Percentiles rank a stretch among this genome's conserved stretches.
phyloP scores from a whole-genome alignment of 2,329 filamentous ascomycete genomes.

The Fusarium napiforme region DNA sequence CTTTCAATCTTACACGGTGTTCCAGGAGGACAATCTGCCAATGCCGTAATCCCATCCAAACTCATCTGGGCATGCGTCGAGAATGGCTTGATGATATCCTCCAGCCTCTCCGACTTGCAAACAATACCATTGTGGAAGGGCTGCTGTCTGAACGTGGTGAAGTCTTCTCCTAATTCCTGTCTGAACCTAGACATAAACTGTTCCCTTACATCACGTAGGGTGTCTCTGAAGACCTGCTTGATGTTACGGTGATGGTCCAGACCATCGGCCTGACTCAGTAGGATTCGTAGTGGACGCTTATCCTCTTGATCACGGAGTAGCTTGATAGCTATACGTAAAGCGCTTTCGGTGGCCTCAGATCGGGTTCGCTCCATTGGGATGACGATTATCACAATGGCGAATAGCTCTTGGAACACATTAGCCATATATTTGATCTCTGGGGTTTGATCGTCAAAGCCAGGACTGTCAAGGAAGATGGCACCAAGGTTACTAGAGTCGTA shows the following conservation, averaged over 20 bases:
- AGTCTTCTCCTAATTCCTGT: background rate
- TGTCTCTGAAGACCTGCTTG: background rate
- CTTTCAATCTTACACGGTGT: background rate
- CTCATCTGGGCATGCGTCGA: conserved; percentile 2
- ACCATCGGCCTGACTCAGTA: background rate
- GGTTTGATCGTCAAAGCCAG: background rate
- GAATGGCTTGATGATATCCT: conserved; percentile 5
- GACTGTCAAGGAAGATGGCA: background rate
- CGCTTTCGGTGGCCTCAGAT: background rate
- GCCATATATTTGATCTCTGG: conserved; percentile 12
- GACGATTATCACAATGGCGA: background rate
- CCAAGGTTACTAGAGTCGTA: background rate
- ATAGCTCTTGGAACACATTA: background rate
- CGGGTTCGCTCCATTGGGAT: background rate
- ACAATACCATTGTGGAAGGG: background rate
- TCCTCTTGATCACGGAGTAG: background rate
- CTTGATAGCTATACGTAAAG: background rate
- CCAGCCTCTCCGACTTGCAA: background rate
- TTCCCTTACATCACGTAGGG: background rate
- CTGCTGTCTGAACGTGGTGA: background rate
- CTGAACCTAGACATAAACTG: background rate
- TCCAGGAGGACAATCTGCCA: background rate
- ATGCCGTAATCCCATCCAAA: background rate
- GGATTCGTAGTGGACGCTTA: background rate
- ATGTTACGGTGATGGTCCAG: background rate